Conservation (phyloP, 805 yeast genomes). For the Candida adriatica region DNA sequence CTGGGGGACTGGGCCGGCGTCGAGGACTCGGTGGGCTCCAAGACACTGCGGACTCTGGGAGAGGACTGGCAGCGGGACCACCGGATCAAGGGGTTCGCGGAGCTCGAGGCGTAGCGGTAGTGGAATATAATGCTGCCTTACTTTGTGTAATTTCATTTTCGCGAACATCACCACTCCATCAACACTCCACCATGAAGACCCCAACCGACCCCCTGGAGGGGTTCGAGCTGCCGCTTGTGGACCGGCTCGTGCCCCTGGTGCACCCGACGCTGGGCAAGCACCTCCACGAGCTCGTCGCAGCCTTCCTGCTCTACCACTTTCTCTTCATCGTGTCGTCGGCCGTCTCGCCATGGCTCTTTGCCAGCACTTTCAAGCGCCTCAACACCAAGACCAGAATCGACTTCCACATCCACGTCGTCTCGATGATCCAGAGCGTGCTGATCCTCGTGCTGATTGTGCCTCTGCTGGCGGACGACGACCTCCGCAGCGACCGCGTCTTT, state of each 20-base stretch:
- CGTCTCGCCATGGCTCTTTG: conserved; percentile 19
- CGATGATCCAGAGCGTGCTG: conserved; percentile 72
- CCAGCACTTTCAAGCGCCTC: conserved; percentile 16
- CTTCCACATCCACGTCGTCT: conserved; percentile 82
- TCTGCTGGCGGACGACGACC: conserved; percentile 48
- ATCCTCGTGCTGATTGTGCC: conserved; percentile 56
- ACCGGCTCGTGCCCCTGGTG: conserved; percentile 21
- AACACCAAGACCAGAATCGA: conserved; percentile 48
- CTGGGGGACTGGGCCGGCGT: conserved; percentile 50
- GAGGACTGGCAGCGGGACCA: conserved; percentile 58
- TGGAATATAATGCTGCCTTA: too few species aligned
- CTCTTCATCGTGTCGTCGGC: conserved; percentile 20
- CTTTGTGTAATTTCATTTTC: too few species aligned
- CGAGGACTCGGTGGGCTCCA: conserved; percentile 63
- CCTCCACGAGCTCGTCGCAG: conserved; percentile 27
- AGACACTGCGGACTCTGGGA: conserved; percentile 65
- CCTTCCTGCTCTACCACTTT: conserved; percentile 24
- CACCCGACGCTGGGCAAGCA: conserved; percentile 21
- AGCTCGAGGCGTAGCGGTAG: conserved; percentile 1
- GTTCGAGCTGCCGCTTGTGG: conserved; percentile 24
- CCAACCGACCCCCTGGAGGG: conserved; percentile 24
- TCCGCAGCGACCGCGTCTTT: conserved; percentile 41
- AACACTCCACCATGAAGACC: too few species aligned
- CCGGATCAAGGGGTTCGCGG: not conserved
- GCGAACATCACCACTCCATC: not conserved